A percentile compares a stretch with the other conserved stretches of the same genome.
phyloP scores from a whole-genome alignment of 352 stramenopile species.

The Thalassiosira allenii region DNA sequence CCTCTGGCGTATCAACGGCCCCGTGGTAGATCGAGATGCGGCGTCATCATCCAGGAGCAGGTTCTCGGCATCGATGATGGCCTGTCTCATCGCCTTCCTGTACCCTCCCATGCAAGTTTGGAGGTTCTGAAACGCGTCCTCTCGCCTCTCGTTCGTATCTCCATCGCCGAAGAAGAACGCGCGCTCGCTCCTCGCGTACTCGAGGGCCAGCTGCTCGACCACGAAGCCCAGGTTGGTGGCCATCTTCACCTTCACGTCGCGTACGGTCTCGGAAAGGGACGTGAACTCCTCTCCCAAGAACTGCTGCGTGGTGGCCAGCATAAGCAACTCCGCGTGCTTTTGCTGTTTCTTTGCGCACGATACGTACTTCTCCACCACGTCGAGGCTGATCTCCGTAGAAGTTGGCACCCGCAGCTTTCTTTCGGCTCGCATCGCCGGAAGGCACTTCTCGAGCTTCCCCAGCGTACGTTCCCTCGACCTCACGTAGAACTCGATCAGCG shows the following conservation, averaged over 20 bases:
- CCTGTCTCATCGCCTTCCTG: constrained; percentile 35
- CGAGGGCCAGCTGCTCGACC: constrained; percentile 31
- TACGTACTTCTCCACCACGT: constrained; percentile 23
- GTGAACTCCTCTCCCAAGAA: constrained; percentile 58
- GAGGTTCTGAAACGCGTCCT: constrained; percentile 17
- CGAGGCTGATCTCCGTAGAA: constrained; percentile 15
- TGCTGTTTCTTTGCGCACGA: constrained; percentile 42
- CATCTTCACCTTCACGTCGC: constrained; percentile 35
- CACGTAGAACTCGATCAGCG: constrained; percentile 49
- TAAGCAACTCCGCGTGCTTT: constrained; percentile 43
- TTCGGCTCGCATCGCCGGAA: constrained; percentile 31
- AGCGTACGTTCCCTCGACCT: constrained; percentile 18
- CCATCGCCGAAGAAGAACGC: constrained; percentile 24
- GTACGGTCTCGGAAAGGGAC: constrained; percentile 23
- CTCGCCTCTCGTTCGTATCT: not conserved
- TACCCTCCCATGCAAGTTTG: constrained; percentile 30
- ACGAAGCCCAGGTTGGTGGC: constrained; percentile 43
- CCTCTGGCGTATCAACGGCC: constrained; percentile 37
- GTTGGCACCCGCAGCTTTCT: not conserved
- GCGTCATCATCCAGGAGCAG: constrained; percentile 29
- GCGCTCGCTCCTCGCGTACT: constrained; percentile 26
- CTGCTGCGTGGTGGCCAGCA: constrained; percentile 32
- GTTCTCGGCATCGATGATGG: constrained; percentile 37
- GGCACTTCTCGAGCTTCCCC: constrained; percentile 15
- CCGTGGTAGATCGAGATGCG: constrained; percentile 36